Evolutionary conservation across 768 basidiomycete species (phyloP), one percentile per base, ranked within the genome.

Genomic region (Tubosaeta sp.): DNA sequence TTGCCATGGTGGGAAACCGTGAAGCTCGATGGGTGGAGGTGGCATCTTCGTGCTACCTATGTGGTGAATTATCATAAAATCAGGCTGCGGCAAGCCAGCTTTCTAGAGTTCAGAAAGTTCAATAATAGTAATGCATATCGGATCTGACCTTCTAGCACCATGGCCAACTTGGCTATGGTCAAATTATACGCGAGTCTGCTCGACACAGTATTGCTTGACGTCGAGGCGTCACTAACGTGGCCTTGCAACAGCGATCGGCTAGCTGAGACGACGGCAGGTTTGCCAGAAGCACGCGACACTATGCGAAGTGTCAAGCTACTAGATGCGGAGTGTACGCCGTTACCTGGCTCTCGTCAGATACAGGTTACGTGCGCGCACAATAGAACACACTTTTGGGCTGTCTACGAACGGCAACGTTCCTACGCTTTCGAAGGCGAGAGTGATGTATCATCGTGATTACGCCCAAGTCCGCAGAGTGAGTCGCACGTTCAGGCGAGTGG

Each of bases 1-100:
- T 59, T 92, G 90, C 89, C 90, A 92, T 14, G 90, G 90, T 16
- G 90, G 90, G 60, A 86, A 91, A 5, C 85, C 86, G 58, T 85
- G 71, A 19, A 91, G 71, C 64, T 91, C 87, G 46, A 85, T 67
- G 1, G 86, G 81, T 22, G 71, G 61, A 35, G 62, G 64, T 34
- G 70, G 66, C 34, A 65, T 66, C 44, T 60, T 67, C 12, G 70
- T 64, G 3, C 73, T 69, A 31, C 71, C 71, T 19, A 86, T 54
- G 43, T 81, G 72, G 61, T 91, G 87, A 14, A 91, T 74, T 57
- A 92, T 82, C 76, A 90, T 79, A 46, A 92, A 79, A 59, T 92
- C 88, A 13, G 89, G 87, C 13, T 85, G 72, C 16, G 82, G 76
- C 42, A 88, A 73, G 33, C 76, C 80, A 50, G 73, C 66, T 57